phyloP scores from a whole-genome alignment of 768 basidiomycete species.

The Dictyophora rubrovolvata region DNA sequence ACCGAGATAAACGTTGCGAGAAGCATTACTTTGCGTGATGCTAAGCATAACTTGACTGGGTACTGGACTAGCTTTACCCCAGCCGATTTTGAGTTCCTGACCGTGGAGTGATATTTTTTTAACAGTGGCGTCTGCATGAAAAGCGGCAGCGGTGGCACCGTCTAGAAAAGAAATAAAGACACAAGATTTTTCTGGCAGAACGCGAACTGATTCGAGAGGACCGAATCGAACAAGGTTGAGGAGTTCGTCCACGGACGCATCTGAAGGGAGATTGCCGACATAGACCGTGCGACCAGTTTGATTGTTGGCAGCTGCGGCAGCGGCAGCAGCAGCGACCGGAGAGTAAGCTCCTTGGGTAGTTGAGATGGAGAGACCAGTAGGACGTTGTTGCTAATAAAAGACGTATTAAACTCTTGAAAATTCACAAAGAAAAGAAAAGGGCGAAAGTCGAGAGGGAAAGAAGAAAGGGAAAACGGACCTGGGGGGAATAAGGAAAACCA shows the following conservation, averaged over 20 bases:
- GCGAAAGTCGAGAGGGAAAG: slow-evolving; percentile 33
- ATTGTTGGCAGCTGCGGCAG: slow-evolving; percentile 50
- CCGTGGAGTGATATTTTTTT: slow-evolving; percentile 90
- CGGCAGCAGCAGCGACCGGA: slow-evolving; percentile 66
- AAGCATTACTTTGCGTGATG: slow-evolving; percentile 86
- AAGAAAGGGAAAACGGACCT: slow-evolving; percentile 51
- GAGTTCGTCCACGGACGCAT: slow-evolving; percentile 94
- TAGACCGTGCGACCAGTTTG: slow-evolving; percentile 84
- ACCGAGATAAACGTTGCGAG: slow-evolving; percentile 93
- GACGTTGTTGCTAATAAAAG: slow-evolving; percentile 50
- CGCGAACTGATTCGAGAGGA: slow-evolving; percentile 87
- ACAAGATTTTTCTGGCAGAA: slow-evolving; percentile 93
- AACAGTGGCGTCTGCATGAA: slow-evolving; percentile 93
- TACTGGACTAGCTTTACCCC: slow-evolving; percentile 91
- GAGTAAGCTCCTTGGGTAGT: slow-evolving; percentile 66
- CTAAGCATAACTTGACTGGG: slow-evolving; percentile 79
- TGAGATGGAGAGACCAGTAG: slow-evolving; percentile 58
- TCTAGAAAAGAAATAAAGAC: slow-evolving; percentile 98
- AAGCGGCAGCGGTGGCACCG: slow-evolving; percentile 83
- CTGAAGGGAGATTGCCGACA: slow-evolving; percentile 90
- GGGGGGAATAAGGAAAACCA: slow-evolving; percentile 60
- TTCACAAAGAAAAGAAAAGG: slow-evolving; percentile 29
- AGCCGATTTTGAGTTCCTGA: slow-evolving; percentile 96
- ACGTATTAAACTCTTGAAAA: too few species aligned
- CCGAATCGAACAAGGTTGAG: slow-evolving; percentile 97